A percentile compares a stretch with the other conserved stretches of the same genome.
These are phyloP conservation scores for Hortaea werneckii DNA, from an alignment of 2,329 filamentous ascomycete genomes.

Conservation along the genomic window DNA sequence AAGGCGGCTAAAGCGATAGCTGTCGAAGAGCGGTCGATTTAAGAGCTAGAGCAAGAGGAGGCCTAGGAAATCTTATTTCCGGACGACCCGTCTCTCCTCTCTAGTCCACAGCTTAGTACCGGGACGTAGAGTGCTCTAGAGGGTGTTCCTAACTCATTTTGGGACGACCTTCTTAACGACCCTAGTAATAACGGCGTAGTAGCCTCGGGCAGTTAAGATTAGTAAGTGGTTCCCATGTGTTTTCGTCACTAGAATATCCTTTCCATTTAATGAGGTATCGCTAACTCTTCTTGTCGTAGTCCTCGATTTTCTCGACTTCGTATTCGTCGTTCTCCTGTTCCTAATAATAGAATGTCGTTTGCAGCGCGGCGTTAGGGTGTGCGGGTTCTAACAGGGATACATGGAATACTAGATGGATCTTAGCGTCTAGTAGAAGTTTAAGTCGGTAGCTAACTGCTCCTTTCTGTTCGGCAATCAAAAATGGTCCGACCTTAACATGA, in stretches of 20 bases:
- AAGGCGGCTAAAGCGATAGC: too few species aligned
- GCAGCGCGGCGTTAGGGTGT: not conserved
- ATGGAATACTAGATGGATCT: conserved; percentile 1
- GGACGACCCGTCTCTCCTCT: too few species aligned
- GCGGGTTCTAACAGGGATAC: not conserved
- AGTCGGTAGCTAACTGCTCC: conserved; percentile 1
- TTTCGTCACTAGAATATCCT: not conserved
- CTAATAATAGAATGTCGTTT: not conserved
- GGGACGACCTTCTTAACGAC: too few species aligned
- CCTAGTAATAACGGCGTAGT: too few species aligned
- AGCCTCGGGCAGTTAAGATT: too few species aligned
- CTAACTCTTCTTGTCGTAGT: not conserved
- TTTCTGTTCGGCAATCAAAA: conserved; percentile 1
- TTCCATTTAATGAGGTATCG: not conserved
- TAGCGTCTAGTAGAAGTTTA: not conserved
- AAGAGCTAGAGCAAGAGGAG: too few species aligned
- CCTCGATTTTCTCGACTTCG: not conserved
- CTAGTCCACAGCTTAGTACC: too few species aligned
- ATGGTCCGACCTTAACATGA: conserved; percentile 9
- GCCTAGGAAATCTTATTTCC: too few species aligned
- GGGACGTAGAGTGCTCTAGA: too few species aligned
- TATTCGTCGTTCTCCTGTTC: not conserved
- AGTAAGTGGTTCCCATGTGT: not conserved
- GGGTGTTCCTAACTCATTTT: too few species aligned
- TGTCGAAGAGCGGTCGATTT: too few species aligned